These are phyloP conservation scores for Naganishia friedmannii DNA, from an alignment of 768 basidiomycete genomes.

Conservation along the genomic window DNA sequence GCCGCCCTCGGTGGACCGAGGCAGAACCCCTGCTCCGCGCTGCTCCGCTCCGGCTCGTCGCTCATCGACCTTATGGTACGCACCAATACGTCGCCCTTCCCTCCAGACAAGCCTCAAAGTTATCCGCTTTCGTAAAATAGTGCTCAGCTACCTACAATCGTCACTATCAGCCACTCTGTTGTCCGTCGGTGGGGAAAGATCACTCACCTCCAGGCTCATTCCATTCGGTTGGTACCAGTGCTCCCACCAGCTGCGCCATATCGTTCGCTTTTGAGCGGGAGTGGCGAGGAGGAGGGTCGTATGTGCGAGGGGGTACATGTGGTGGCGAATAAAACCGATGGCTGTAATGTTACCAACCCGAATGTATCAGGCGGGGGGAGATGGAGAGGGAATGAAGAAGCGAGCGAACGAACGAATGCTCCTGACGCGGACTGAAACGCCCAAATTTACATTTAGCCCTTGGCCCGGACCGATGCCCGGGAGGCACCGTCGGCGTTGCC, in stretches of 20 bases:
- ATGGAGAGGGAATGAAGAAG: background rate
- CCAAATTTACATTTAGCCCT: background rate
- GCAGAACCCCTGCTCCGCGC: no score
- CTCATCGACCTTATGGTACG: background rate
- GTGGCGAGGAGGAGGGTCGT: constrained; percentile 19
- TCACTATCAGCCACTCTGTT: background rate
- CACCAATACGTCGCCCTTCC: constrained; percentile 13
- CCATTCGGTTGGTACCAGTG: constrained; percentile 3
- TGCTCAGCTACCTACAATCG: background rate
- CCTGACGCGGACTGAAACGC: background rate
- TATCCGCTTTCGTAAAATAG: background rate
- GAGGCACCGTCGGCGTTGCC: no score
- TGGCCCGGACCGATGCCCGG: background rate
- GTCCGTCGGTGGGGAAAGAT: no score
- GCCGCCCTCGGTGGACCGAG: no score
- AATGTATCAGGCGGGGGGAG: no score
- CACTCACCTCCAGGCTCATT: background rate
- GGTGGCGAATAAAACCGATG: background rate
- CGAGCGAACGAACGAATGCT: background rate
- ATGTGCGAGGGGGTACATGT: constrained; percentile 3
- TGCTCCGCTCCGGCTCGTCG: no score
- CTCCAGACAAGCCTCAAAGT: background rate
- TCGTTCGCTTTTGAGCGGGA: background rate
- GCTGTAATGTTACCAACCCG: no score
- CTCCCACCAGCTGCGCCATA: constrained; percentile 7